Evolutionary conservation across 2,329 filamentous ascomycete genomes (phyloP).

Genomic region (Ophiostoma tasmaniense): DNA sequence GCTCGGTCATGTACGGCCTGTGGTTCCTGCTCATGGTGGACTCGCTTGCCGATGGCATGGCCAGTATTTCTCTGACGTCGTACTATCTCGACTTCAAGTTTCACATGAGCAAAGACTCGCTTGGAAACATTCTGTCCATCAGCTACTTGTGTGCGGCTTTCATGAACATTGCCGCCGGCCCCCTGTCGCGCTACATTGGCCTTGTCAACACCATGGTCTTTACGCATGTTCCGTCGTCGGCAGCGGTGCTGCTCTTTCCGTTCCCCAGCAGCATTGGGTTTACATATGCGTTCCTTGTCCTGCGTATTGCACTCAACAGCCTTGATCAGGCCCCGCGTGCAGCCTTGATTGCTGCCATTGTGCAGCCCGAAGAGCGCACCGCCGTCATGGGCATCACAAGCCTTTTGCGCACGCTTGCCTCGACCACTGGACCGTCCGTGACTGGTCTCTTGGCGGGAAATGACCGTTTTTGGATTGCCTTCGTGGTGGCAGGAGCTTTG

Average conservation of each 20-base stretch:
- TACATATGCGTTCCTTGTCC: constrained; percentile 47
- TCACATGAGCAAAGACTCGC: constrained; percentile 44
- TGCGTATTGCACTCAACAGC: constrained; percentile 55
- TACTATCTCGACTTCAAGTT: constrained; percentile 53
- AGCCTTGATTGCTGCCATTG: constrained; percentile 59
- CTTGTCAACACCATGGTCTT: constrained; percentile 59
- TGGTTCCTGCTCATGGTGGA: constrained; percentile 59
- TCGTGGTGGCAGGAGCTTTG: constrained; percentile 46
- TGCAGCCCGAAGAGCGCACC: constrained; percentile 55
- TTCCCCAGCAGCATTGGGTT: constrained; percentile 41
- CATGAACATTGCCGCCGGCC: constrained; percentile 48
- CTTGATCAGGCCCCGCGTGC: constrained; percentile 62
- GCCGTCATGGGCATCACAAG: constrained; percentile 62
- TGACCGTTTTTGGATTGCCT: constrained; percentile 53
- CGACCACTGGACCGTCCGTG: constrained; percentile 44
- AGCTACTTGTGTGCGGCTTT: constrained; percentile 46
- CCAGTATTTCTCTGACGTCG: constrained; percentile 47
- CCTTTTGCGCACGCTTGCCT: constrained; percentile 51
- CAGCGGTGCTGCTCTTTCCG: constrained; percentile 53
- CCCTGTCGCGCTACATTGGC: constrained; percentile 48
- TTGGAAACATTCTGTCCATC: constrained; percentile 50
- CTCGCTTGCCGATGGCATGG: constrained; percentile 58
- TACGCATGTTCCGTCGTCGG: constrained; percentile 53
- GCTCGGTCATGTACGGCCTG: constrained; percentile 52
- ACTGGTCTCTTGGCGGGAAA: constrained; percentile 47